These are phyloP conservation scores for Suhomyces bolitotheri DNA, from an alignment of 1,139 yeast species.

Conservation along the genomic window DNA sequence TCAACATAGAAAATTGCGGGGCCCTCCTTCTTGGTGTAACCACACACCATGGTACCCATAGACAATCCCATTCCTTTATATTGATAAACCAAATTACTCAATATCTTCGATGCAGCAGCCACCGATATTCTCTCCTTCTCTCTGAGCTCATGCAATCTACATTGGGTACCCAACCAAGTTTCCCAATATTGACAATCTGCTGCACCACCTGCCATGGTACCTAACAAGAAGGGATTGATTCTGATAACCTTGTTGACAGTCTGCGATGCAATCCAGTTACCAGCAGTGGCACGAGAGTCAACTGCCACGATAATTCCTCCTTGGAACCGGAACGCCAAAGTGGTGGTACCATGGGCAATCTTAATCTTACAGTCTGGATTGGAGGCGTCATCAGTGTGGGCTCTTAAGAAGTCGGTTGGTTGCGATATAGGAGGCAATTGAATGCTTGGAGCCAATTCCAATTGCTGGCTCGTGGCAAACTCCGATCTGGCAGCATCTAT, in stretches of 20 bases:
- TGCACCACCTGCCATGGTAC: conserved; percentile 99
- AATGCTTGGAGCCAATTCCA: conserved; percentile 62
- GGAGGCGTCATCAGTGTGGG: conserved; percentile 93
- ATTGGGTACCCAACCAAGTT: conserved; percentile 96
- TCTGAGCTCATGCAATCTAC: conserved; percentile 90
- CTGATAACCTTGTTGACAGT: conserved; percentile 97
- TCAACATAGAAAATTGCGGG: conserved; percentile 96
- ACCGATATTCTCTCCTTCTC: conserved; percentile 94
- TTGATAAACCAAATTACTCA: conserved; percentile 84
- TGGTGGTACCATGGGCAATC: conserved; percentile 98
- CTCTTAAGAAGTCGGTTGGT: conserved; percentile 92
- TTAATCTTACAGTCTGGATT: conserved; percentile 95
- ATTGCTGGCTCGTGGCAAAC: conserved; percentile 25
- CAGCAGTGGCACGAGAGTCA: conserved; percentile 98
- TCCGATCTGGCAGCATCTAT: conserved; percentile 28
- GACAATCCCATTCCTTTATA: conserved; percentile 98
- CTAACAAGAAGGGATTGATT: conserved; percentile 90
- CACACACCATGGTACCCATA: conserved; percentile 99
- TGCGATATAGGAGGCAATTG: conserved; percentile 82
- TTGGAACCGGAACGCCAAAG: conserved; percentile 92
- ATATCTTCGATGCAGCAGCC: conserved; percentile 94
- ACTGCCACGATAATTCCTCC: conserved; percentile 97
- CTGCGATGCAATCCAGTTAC: conserved; percentile 97
- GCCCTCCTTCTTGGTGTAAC: conserved; percentile 91
- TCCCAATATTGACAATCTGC: conserved; percentile 99